phyloP scores from a whole-genome alignment of 495 filamentous ascomycete species.

The Hypoxylon trugodes region DNA sequence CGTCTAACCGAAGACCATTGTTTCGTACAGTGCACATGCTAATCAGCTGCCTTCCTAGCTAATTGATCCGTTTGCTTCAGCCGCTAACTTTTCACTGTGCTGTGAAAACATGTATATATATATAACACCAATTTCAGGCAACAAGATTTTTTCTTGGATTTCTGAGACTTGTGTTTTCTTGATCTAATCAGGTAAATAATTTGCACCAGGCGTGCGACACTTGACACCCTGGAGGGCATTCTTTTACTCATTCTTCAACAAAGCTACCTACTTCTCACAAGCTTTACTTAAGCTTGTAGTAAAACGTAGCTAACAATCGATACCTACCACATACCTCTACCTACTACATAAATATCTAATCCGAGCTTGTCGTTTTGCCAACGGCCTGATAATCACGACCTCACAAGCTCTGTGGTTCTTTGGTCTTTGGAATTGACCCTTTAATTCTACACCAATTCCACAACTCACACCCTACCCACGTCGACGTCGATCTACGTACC shows the following conservation, averaged over 20 bases:
- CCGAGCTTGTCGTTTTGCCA: conserved; percentile 1
- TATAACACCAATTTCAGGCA: conserved; percentile 28
- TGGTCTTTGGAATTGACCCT: background rate
- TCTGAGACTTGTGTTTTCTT: conserved; percentile 1
- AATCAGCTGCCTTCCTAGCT: conserved; percentile 22
- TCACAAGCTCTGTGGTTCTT: background rate
- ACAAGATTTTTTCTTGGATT: background rate
- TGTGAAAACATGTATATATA: conserved; percentile 7
- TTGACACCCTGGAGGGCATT: conserved; percentile 37
- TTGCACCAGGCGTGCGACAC: conserved; percentile 36
- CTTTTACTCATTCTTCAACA: conserved; percentile 18
- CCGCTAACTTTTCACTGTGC: conserved; percentile 35
- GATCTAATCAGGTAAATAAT: conserved; percentile 12
- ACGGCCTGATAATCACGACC: conserved; percentile 1
- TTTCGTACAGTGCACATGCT: conserved; percentile 22
- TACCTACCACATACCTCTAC: too few relatives aligned
- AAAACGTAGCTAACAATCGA: too few relatives aligned
- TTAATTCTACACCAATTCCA: background rate
- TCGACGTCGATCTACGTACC: background rate
- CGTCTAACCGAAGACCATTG: conserved; percentile 21
- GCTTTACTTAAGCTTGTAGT: conserved; percentile 29
- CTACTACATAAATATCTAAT: background rate
- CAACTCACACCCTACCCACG: background rate
- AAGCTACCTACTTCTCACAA: conserved; percentile 9
- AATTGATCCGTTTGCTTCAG: conserved; percentile 32